Conservation (phyloP, 306 rosid species). For the Castanopsis chinensis region DNA sequence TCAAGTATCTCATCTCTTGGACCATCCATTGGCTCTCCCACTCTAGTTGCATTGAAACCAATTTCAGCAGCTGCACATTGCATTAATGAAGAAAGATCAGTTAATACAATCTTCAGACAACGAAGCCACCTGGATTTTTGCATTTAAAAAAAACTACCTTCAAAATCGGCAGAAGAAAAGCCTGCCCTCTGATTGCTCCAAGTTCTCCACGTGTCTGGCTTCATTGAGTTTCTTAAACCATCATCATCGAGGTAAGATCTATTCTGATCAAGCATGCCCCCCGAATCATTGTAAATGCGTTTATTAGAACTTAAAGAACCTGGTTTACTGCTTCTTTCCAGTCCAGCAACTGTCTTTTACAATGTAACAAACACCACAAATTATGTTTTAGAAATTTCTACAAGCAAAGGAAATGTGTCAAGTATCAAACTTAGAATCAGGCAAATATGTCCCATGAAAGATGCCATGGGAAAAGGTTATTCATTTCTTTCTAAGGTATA, state of each 20-base stretch:
- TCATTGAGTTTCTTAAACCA: constrained; percentile 30
- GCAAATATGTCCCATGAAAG: neutral
- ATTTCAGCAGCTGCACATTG: constrained; percentile 57
- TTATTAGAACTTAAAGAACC: constrained; percentile 36
- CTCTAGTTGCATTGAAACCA: constrained; percentile 30
- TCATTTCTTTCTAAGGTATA: constrained; percentile 10
- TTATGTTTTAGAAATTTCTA: constrained; percentile 37
- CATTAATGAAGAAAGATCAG: constrained; percentile 25
- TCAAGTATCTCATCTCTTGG: constrained; percentile 34
- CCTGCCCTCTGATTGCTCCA: constrained; percentile 72
- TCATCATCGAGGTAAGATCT: constrained; percentile 33
- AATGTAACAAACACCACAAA: constrained; percentile 42
- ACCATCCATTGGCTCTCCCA: constrained; percentile 27
- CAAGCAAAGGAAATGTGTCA: constrained; percentile 15
- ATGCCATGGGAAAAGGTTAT: neutral
- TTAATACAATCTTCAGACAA: constrained; percentile 9
- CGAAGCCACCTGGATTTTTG: constrained; percentile 1
- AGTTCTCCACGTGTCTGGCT: constrained; percentile 60
- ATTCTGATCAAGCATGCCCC: constrained; percentile 32
- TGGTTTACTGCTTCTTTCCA: constrained; percentile 33
- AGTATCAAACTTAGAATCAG: constrained; percentile 8
- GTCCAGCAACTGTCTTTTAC: constrained; percentile 58
- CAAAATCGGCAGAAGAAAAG: constrained; percentile 39
- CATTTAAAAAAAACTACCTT: constrained; percentile 46
- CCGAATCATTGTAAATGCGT: constrained; percentile 25